Base-by-base conservation (phyloP, 345 rosid species). In the Eucalyptus curtisii region DNA sequence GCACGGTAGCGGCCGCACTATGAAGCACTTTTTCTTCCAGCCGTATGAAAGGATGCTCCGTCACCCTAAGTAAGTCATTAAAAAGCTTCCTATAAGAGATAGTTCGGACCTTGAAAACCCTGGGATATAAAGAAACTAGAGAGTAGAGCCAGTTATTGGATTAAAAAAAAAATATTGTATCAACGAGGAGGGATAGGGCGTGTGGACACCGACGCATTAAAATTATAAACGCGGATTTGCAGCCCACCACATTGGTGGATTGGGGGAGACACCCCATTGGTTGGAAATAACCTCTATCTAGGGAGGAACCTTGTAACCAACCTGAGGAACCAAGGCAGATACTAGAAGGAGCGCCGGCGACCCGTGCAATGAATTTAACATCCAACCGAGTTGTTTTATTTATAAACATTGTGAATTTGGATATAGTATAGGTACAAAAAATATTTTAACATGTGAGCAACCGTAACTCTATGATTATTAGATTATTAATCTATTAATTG, bases 171-270 rank as follows among this genome's bases (percentile, higher is more conserved):
- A 22, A 55, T 55, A 9, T 3, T 4, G 1, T 55, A 55, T 22
- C 27, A 55, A 55, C 1, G 0, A 22, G 59, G 12, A 2, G 11
- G 13, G 30, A 55, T 0, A 2, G 13, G 61, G 1, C 0, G 1
- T 55, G 61, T 22, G 6, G 12, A 24, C 0, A 55, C 3, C 1
- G 0, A 22, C 1, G 24, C 3, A 22, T 55, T 24, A 55, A 55
- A 55, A 55, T 24, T 24, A 55, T 22, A 22, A 22, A 55, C 5
- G 24, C 5, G 6, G 1, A 22, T 24, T 55, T 55, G 6, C 30
- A 4, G 30, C 61, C 61, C 30, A 55, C 30, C 12, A 55, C 13
- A 1, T 22, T 55, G 12, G 30, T 22, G 61, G 61, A 24, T 55
- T 1, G 10, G 55, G 19, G 13, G 61, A 22, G 11, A 55, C 0